A percentile compares a stretch with the other conserved stretches of the same genome.
Evolutionary conservation across 2,329 filamentous ascomycete species (phyloP).

Genomic region (Cladophialophora psammophila): DNA sequence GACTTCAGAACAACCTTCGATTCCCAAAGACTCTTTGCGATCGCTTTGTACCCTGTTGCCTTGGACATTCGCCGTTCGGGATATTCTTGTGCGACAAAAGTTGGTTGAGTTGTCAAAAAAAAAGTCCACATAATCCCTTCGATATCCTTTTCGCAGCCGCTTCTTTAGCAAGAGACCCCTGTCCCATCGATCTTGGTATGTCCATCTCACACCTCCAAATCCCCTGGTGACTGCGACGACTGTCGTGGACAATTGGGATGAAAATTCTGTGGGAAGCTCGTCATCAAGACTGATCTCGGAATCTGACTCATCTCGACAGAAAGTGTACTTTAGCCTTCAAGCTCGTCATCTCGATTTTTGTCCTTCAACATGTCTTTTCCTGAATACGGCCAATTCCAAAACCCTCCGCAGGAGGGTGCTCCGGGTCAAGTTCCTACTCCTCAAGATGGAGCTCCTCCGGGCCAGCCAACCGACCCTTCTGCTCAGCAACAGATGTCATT

Average conservation of each 20-base stretch:
- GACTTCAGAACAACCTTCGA: slow-evolving; percentile 33
- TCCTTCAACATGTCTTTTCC: slow-evolving; percentile 65
- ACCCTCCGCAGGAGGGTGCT: slow-evolving; percentile 63
- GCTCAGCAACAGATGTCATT: slow-evolving; percentile 61
- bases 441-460: slow-evolving; percentile 60
- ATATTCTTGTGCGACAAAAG: slow-evolving; percentile 38
- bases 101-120: slow-evolving; percentile 27
- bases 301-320: slow-evolving; percentile 29
- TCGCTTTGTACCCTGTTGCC: slow-evolving; percentile 34
- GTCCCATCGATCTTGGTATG: slow-evolving; percentile 24
- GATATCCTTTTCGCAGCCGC: slow-evolving; percentile 23
- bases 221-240: background rate
- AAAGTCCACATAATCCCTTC: slow-evolving; percentile 32
- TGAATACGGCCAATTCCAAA: slow-evolving; percentile 69
- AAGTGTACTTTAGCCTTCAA: slow-evolving; percentile 23
- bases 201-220: background rate
- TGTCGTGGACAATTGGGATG: background rate
- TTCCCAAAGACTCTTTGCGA: slow-evolving; percentile 34
- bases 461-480: slow-evolving; percentile 52
- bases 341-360: slow-evolving; percentile 27
- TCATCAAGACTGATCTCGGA: slow-evolving; percentile 5
- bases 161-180: slow-evolving; percentile 22
- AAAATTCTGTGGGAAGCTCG: background rate
- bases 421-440: slow-evolving; percentile 57
- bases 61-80: slow-evolving; percentile 32